Conservation (phyloP, 768 basidiomycete genomes). For the Boletus subcaerulescens region DNA sequence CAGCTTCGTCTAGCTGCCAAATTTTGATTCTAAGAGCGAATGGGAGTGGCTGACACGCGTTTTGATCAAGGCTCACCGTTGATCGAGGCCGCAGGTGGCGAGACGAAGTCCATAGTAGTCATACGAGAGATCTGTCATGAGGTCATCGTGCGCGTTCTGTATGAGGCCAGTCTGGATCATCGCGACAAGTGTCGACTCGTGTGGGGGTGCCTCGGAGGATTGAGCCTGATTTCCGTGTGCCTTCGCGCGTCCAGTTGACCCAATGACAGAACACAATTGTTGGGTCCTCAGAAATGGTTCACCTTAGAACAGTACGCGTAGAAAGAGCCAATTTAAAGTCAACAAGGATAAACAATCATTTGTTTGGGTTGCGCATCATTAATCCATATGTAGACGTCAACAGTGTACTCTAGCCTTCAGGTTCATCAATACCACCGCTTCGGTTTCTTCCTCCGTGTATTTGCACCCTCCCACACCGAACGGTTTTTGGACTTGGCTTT, state of each 20-base stretch:
- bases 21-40: slow-evolving; percentile 62
- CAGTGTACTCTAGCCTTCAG: no score
- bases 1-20: slow-evolving; percentile 73
- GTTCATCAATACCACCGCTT: slow-evolving; percentile 18
- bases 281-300: neutral
- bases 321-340: no score
- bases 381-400: no score
- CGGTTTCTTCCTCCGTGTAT: slow-evolving; percentile 8
- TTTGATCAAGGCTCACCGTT: slow-evolving; percentile 49
- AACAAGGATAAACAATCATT: no score
- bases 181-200: neutral
- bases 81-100: slow-evolving; percentile 80
- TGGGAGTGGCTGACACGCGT: slow-evolving; percentile 8
- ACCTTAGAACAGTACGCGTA: no score
- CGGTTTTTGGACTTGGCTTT: slow-evolving; percentile 23
- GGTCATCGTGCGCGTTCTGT: slow-evolving; percentile 72
- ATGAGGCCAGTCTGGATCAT: slow-evolving; percentile 85
- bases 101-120: slow-evolving; percentile 86
- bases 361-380: no score
- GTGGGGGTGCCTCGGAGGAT: neutral
- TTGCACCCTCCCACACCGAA: slow-evolving; percentile 25
- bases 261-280: neutral
- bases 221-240: neutral
- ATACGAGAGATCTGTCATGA: slow-evolving; percentile 83
- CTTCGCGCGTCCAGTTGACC: neutral